Evolutionary conservation across 1,139 yeast genomes (phyloP).

Genomic region (Taphrina wiesneri): DNA sequence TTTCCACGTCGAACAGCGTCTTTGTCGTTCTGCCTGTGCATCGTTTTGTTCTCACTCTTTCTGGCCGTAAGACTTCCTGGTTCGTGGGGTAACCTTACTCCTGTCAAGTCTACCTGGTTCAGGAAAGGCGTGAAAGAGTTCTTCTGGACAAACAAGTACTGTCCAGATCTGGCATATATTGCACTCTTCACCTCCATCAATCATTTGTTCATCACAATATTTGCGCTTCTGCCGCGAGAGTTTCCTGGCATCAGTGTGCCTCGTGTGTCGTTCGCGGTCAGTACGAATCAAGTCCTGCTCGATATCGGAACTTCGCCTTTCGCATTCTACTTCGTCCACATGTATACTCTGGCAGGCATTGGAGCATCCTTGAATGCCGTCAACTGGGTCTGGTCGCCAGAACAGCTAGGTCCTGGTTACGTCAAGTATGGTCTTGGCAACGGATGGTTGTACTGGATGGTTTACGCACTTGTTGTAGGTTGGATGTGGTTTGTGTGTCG

Average conservation of each 20-base stretch:
- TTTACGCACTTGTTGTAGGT: constrained; percentile 13
- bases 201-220: constrained; percentile 17
- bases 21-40: neutral
- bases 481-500: constrained; percentile 35
- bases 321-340: constrained; percentile 27
- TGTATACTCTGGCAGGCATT: constrained; percentile 21
- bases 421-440: constrained; percentile 23
- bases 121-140: constrained; percentile 23
- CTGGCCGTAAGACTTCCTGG: constrained; percentile 30
- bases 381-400: constrained; percentile 6
- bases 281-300: constrained; percentile 28
- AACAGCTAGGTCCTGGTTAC: constrained; percentile 23
- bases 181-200: constrained; percentile 24
- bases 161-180: constrained; percentile 29
- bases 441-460: constrained; percentile 23
- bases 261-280: neutral
- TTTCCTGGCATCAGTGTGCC: constrained; percentile 7
- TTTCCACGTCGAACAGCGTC: constrained; percentile 21
- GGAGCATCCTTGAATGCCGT: constrained; percentile 5
- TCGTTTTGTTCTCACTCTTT: constrained; percentile 4
- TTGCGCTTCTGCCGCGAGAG: constrained; percentile 20
- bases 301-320: constrained; percentile 31
- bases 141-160: constrained; percentile 33
- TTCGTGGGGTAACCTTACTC: constrained; percentile 26
- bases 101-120: constrained; percentile 28